phyloP scores from a whole-genome alignment of 495 filamentous ascomycete species.

The Pyronema domesticum region DNA sequence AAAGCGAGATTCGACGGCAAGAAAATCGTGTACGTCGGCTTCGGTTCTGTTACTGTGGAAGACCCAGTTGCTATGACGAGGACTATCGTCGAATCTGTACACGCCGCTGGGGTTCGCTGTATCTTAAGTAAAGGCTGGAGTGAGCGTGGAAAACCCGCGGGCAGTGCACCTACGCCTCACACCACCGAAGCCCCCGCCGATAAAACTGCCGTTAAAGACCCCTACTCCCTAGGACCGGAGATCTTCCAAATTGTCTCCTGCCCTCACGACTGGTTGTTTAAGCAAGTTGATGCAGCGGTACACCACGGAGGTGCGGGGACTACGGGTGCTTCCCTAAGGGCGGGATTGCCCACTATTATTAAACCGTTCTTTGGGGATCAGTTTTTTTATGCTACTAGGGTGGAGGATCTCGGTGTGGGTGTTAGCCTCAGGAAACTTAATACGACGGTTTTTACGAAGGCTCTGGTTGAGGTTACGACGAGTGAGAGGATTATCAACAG shows the following conservation, averaged over 20 bases:
- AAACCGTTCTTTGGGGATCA: constrained; percentile 97
- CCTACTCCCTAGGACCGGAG: too few relatives aligned
- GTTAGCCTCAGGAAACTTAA: constrained; percentile 81
- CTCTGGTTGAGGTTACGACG: constrained; percentile 82
- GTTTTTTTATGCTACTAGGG: constrained; percentile 78
- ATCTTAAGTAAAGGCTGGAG: constrained; percentile 98
- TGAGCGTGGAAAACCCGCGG: constrained; percentile 49
- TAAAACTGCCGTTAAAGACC: too few relatives aligned
- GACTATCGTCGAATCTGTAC: constrained; percentile 75
- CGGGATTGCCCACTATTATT: constrained; percentile 84
- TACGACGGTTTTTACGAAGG: constrained; percentile 57
- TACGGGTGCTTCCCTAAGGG: constrained; percentile 81
- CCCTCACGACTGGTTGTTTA: constrained; percentile 93
- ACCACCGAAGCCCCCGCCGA: constrained; percentile 40
- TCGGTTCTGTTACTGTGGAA: constrained; percentile 88
- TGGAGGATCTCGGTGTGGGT: constrained; percentile 86
- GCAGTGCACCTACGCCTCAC: constrained; percentile 13
- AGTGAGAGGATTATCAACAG: constrained; percentile 77
- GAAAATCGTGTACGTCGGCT: constrained; percentile 92
- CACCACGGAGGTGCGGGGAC: constrained; percentile 94
- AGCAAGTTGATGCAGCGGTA: constrained; percentile 79
- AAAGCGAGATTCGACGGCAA: constrained; percentile 64
- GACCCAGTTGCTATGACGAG: constrained; percentile 74
- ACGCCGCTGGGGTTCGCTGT: constrained; percentile 84
- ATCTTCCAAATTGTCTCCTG: constrained; percentile 79